phyloP scores from a whole-genome alignment of 108 stramenopile species.

The Cyclotella cryptica region DNA sequence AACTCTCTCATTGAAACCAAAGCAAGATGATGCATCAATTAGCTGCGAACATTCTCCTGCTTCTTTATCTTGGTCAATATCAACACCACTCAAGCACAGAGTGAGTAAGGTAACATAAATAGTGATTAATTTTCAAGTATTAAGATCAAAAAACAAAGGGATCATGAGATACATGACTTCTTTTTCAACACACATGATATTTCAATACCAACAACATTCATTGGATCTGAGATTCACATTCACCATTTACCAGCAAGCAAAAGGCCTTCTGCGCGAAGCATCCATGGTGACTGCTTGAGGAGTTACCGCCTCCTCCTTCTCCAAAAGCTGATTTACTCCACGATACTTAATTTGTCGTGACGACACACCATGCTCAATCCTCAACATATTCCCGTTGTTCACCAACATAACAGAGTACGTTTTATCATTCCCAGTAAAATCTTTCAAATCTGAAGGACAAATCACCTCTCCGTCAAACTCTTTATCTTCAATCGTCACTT shows the following conservation, averaged over 20 bases:
- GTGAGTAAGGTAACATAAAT: too few relatives aligned
- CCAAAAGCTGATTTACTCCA: background rate
- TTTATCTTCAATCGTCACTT: background rate
- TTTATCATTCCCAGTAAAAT: background rate
- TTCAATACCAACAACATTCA: too few relatives aligned
- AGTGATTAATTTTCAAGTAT: too few relatives aligned
- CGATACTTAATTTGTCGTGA: background rate
- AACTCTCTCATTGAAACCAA: too few relatives aligned
- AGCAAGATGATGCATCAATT: too few relatives aligned
- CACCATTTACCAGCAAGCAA: background rate
- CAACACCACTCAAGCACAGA: too few relatives aligned
- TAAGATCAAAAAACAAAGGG: too few relatives aligned
- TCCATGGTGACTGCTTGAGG: background rate
- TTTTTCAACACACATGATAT: too few relatives aligned
- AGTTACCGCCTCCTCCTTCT: background rate
- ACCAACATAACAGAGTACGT: background rate
- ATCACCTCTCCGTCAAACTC: conserved; percentile 8
- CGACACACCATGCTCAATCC: conserved; percentile 2
- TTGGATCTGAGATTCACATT: too few relatives aligned
- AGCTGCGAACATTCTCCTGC: too few relatives aligned
- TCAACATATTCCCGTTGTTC: background rate
- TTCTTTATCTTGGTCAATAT: too few relatives aligned
- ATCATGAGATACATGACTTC: too few relatives aligned
- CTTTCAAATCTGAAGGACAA: conserved; percentile 1
- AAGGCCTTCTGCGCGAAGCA: background rate